A percentile compares a stretch with the other conserved stretches of the same genome.
Conservation (phyloP, 2,329 filamentous ascomycete species). For the Pseudogymnoascus sp. region DNA sequence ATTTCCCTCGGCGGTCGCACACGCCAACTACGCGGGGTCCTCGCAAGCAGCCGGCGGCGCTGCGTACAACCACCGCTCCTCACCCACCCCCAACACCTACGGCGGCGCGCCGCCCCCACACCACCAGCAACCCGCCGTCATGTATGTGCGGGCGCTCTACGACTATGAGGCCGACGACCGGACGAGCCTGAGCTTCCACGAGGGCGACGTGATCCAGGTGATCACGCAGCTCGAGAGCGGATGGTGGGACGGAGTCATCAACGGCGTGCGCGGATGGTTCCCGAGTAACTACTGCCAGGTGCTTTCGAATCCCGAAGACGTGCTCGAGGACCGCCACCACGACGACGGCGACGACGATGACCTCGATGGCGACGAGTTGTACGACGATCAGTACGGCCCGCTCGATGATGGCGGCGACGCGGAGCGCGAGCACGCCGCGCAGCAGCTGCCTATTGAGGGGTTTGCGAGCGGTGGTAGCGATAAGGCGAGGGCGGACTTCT, state of each 20-base stretch:
- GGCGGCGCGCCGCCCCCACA: slow-evolving; percentile 36
- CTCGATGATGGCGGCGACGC: slow-evolving; percentile 59
- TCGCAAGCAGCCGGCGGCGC: slow-evolving; percentile 14
- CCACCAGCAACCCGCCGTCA: slow-evolving; percentile 34
- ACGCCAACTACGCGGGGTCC: slow-evolving; percentile 6
- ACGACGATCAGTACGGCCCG: slow-evolving; percentile 43
- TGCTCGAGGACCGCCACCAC: slow-evolving; percentile 56
- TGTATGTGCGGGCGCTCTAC: slow-evolving; percentile 94
- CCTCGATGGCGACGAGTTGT: slow-evolving; percentile 58
- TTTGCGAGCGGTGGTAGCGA: slow-evolving; percentile 50
- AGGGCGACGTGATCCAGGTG: slow-evolving; percentile 96
- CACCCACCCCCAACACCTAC: slow-evolving; percentile 42
- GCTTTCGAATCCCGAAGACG: slow-evolving; percentile 67
- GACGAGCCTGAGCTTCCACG: slow-evolving; percentile 91
- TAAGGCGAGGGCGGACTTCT: slow-evolving; percentile 83
- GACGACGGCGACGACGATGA: slow-evolving; percentile 56
- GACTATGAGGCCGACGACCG: slow-evolving; percentile 97
- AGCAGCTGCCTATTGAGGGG: slow-evolving; percentile 24
- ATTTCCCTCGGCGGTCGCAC: neutral
- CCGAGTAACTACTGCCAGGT: slow-evolving; percentile 97
- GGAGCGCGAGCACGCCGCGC: slow-evolving; percentile 47
- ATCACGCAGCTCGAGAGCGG: slow-evolving; percentile 96
- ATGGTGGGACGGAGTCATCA: slow-evolving; percentile 99
- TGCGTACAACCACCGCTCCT: slow-evolving; percentile 17
- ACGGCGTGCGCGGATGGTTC: slow-evolving; percentile 95